Conservation (phyloP, 2,329 filamentous ascomycete species). For the Colletotrichum sansevieriae region DNA sequence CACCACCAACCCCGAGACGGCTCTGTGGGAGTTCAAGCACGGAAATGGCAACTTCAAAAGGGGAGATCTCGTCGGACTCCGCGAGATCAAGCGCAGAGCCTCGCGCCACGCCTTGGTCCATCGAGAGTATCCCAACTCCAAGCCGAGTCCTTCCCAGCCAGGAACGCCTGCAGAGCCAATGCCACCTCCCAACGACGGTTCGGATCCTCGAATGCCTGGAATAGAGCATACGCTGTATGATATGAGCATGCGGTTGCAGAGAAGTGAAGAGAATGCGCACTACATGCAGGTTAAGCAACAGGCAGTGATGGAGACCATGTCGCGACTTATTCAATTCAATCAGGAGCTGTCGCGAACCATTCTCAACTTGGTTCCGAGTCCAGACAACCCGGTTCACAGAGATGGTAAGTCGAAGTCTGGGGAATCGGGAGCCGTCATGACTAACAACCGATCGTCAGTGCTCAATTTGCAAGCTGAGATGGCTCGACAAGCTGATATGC, state of each 20-base stretch:
- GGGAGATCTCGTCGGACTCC: slow-evolving; percentile 88
- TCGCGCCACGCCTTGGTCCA: slow-evolving; percentile 95
- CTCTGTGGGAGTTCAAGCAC: slow-evolving; percentile 99
- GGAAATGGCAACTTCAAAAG: slow-evolving; percentile 97
- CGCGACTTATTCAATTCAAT: slow-evolving; percentile 80
- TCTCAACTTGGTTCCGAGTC: slow-evolving; percentile 78
- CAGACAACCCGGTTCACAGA: slow-evolving; percentile 82
- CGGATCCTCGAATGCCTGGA: slow-evolving; percentile 79
- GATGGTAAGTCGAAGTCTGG: slow-evolving; percentile 73
- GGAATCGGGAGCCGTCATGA: not conserved
- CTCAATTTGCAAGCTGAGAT: slow-evolving; percentile 70
- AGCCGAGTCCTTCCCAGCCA: slow-evolving; percentile 80
- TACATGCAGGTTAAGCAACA: slow-evolving; percentile 86
- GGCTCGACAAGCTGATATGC: slow-evolving; percentile 70
- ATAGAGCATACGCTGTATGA: slow-evolving; percentile 90
- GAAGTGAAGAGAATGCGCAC: slow-evolving; percentile 86
- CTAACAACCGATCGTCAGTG: slow-evolving; percentile 54
- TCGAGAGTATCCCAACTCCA: slow-evolving; percentile 86
- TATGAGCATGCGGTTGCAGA: slow-evolving; percentile 78
- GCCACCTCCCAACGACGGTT: slow-evolving; percentile 73
- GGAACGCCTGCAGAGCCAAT: slow-evolving; percentile 88
- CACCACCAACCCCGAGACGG: slow-evolving; percentile 91
- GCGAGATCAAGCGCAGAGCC: slow-evolving; percentile 95
- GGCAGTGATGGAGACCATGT: slow-evolving; percentile 83
- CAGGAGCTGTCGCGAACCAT: slow-evolving; percentile 85